Evolutionary conservation across 345 rosid genomes (phyloP).

Genomic region (Bruguiera parviflora): DNA sequence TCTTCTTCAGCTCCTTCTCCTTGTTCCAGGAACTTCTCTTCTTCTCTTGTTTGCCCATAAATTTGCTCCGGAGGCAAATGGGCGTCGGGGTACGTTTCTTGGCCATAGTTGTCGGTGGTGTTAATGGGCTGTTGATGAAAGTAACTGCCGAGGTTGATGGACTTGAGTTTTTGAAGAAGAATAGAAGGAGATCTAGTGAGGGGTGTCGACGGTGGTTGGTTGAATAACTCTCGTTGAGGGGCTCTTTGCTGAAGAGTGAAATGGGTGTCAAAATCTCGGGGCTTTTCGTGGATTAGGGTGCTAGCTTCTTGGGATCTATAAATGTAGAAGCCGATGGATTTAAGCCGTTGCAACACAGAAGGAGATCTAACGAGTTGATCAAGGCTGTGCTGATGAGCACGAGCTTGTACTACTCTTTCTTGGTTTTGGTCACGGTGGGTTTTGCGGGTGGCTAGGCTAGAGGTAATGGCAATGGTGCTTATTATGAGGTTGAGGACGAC

Average conservation of each 20-base stretch:
- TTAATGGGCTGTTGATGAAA: slow-evolving; percentile 45
- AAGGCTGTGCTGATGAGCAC: not conserved
- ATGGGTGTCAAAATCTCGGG: slow-evolving; percentile 34
- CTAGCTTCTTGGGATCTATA: slow-evolving; percentile 42
- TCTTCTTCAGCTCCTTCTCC: not conserved
- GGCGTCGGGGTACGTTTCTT: too few relatives aligned
- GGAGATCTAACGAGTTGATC: slow-evolving; percentile 54
- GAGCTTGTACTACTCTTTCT: not conserved
- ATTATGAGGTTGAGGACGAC: slow-evolving; percentile 71
- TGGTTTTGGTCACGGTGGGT: slow-evolving; percentile 12
- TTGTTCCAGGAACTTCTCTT: not conserved
- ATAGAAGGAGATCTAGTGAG: slow-evolving; percentile 64
- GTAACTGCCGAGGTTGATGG: slow-evolving; percentile 54
- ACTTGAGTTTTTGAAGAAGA: slow-evolving; percentile 50
- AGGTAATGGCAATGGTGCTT: slow-evolving; percentile 60
- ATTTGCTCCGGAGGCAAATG: not conserved
- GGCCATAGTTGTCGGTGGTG: too few relatives aligned
- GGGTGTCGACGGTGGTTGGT: slow-evolving; percentile 17
- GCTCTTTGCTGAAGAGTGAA: slow-evolving; percentile 21
- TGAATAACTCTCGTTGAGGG: not conserved
- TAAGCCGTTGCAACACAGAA: slow-evolving; percentile 61
- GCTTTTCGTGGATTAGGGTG: slow-evolving; percentile 24
- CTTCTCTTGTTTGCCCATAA: not conserved
- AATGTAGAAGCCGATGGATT: slow-evolving; percentile 52
- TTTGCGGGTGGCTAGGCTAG: slow-evolving; percentile 39